Evolutionary conservation across 208 protist genomes (phyloP), one percentile per base, ranked within the genome.

Genomic region (Leishmania amazonensis): DNA sequence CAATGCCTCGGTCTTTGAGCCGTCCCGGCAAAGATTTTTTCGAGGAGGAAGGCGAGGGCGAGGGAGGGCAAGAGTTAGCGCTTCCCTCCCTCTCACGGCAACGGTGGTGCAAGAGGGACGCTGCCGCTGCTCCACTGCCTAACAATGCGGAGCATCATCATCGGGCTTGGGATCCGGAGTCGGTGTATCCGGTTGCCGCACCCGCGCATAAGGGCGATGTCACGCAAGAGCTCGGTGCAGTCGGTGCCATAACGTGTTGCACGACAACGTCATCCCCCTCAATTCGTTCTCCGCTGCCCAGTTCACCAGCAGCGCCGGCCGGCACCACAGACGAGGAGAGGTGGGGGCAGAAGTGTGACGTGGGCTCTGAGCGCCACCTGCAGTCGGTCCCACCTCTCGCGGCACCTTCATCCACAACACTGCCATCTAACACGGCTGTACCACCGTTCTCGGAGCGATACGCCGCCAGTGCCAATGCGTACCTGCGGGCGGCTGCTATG

Each of bases 401-500:
- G 24, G 45, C 70, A 45, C 21, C 47, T 17, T 74, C 45, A 51
- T 74, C 9, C 47, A 45, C 70, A 74, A 8, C 45, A 11, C 49
- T 28, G 70, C 42, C 24, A 53, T 24, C 53, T 31, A n/a, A 17
- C 35, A n/a, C 57, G 21, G 19, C 54, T 21, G 75, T 57, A 47
- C 75, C 45, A 19, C 40, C 75, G 0, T 78, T 64, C 57, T 58
- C 9, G 38, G 38, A 78, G 75, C 75, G 53, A 42, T 86, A 86
- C 67, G 73, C 77, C 24, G 19, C 54, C 65, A 86, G 83, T 58
- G 17, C 31, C 45, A 86, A 86, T 31, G 78, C 83, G 6, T 86
- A 86, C 58, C 78, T 86, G 11, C 72, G 83, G 40, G 83, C 79
- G 24, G 83, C 78, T 15, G 83, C 83, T 7, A 53, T 51, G 53